Evolutionary conservation across 352 stramenopile genomes (phyloP).

Genomic region (Achlya hypogyna): DNA sequence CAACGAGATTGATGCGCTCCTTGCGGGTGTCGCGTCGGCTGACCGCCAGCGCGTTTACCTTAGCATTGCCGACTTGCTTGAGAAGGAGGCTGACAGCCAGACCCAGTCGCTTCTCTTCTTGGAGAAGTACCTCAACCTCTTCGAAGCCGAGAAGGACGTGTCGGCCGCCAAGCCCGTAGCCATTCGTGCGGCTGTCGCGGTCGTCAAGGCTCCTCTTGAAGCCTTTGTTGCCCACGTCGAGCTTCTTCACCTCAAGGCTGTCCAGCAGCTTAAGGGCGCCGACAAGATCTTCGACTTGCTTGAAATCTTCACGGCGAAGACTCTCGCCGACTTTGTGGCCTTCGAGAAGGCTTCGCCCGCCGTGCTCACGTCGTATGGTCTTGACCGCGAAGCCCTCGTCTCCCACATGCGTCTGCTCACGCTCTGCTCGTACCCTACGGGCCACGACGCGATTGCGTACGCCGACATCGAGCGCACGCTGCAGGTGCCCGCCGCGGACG

Average conservation of each 20-base stretch:
- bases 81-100: constrained; percentile 27
- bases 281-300: constrained; percentile 71
- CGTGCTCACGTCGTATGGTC: constrained; percentile 49
- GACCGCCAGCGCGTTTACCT: constrained; percentile 57
- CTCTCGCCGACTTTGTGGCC: constrained; percentile 80
- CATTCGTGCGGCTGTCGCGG: constrained; percentile 69
- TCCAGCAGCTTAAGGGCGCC: constrained; percentile 58
- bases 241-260: constrained; percentile 69
- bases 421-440: constrained; percentile 83
- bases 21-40: constrained; percentile 38
- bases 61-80: constrained; percentile 57
- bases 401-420: constrained; percentile 90
- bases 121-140: constrained; percentile 66
- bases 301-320: constrained; percentile 89
- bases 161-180: constrained; percentile 61
- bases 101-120: constrained; percentile 57
- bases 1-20: constrained; percentile 45
- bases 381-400: constrained; percentile 50
- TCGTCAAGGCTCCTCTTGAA: constrained; percentile 84
- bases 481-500: constrained; percentile 70
- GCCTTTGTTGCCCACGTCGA: constrained; percentile 86
- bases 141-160: constrained; percentile 45
- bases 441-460: constrained; percentile 90
- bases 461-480: constrained; percentile 73
- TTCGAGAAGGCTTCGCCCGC: constrained; percentile 68